phyloP scores from a whole-genome alignment of 441 rosid species.

The Euphorbia celastroides region DNA sequence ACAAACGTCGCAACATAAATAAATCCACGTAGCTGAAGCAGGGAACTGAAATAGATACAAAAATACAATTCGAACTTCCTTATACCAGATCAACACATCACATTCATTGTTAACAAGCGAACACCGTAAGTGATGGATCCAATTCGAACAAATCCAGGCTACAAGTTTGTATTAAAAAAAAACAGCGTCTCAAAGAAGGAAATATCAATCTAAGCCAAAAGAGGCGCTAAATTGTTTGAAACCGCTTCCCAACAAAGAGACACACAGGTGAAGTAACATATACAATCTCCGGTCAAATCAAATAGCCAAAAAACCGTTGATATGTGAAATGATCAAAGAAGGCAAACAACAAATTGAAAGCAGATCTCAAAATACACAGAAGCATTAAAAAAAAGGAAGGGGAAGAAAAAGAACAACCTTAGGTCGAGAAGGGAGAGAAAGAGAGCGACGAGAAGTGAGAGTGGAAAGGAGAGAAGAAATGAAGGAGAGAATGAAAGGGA shows the following conservation, averaged over 20 bases:
- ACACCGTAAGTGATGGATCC: not conserved
- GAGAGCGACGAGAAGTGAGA: not conserved
- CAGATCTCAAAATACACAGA: constrained; percentile 2
- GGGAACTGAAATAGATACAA: not conserved
- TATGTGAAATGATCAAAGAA: constrained; percentile 23
- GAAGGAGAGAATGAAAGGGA: not conserved
- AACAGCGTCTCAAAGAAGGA: too few relatives aligned
- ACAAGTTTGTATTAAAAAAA: too few relatives aligned
- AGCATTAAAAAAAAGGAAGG: not conserved
- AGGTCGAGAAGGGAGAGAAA: not conserved
- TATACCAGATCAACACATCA: not conserved
- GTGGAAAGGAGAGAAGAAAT: not conserved
- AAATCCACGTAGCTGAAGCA: not conserved
- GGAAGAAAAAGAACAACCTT: not conserved
- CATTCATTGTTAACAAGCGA: not conserved
- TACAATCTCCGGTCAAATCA: not conserved
- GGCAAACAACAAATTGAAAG: not conserved
- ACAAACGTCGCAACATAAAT: not conserved
- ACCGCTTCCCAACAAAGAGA: constrained; percentile 15
- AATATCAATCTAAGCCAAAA: not conserved
- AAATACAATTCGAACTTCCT: not conserved
- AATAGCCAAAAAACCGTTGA: not conserved
- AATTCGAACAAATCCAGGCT: not conserved
- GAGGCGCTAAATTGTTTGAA: too few relatives aligned
- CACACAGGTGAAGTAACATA: not conserved